Evolutionary conservation across 2,329 filamentous ascomycete species (phyloP).

Genomic region (Ceratocystiopsis minuta): DNA sequence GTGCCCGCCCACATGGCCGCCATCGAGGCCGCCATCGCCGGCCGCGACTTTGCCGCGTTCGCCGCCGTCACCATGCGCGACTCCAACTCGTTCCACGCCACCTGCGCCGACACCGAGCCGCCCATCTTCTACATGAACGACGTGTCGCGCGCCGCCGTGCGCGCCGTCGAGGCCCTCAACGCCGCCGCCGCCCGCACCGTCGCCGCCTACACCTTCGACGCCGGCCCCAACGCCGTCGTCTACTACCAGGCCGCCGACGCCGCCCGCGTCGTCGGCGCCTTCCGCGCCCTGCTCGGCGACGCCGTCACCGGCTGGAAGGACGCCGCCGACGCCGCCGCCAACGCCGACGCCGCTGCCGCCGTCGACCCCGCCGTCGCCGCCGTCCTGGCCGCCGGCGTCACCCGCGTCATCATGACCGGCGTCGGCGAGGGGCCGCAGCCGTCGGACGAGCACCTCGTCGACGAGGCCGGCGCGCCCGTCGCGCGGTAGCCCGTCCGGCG

Average conservation of each 20-base stretch:
- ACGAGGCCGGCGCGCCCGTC: conserved; percentile 39
- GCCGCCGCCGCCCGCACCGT: conserved; percentile 57
- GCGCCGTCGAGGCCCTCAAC: conserved; percentile 82
- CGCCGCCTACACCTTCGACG: conserved; percentile 93
- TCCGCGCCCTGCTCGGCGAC: conserved; percentile 47
- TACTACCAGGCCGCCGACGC: conserved; percentile 80
- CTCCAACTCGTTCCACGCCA: conserved; percentile 92
- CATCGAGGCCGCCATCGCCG: conserved; percentile 14
- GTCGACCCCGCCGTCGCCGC: conserved; percentile 48
- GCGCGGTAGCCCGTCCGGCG: conserved; percentile 9
- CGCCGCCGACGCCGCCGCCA: conserved; percentile 25
- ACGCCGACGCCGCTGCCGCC: conserved; percentile 31
- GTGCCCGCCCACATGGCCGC: conserved; percentile 28
- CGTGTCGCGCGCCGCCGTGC: conserved; percentile 68
- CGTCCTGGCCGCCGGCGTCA: conserved; percentile 60
- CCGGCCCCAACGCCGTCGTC: conserved; percentile 88
- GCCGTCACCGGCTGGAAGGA: conserved; percentile 56
- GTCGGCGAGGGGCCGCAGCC: conserved; percentile 79
- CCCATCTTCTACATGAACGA: conserved; percentile 99
- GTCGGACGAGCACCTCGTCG: conserved; percentile 60
- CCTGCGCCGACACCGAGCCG: conserved; percentile 84
- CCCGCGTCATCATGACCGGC: conserved; percentile 74
- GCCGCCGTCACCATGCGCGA: conserved; percentile 89
- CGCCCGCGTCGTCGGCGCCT: conserved; percentile 53
- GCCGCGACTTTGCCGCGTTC: conserved; percentile 67